These are phyloP conservation scores for Panicum miliaceum DNA, from an alignment of 176 grass and related monocot genomes.

Conservation along the genomic window DNA sequence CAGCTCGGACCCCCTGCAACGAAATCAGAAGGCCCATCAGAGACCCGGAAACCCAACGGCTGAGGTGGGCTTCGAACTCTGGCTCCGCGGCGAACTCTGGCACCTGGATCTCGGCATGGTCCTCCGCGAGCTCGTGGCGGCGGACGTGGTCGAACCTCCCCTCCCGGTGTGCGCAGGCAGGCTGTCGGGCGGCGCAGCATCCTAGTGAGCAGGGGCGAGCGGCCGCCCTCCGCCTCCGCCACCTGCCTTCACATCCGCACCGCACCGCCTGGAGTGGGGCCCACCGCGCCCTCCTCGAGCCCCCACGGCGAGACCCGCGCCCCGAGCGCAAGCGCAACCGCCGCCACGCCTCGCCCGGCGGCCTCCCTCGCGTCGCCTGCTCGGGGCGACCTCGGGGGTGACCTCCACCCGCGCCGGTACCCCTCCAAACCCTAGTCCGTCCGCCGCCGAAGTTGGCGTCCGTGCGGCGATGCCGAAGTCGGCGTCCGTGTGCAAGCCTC, in stretches of 20 bases:
- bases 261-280: background rate
- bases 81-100: background rate
- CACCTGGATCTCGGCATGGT: constrained; percentile 72
- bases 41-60: background rate
- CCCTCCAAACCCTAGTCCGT: too few species aligned
- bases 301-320: background rate
- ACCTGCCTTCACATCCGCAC: background rate
- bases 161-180: background rate
- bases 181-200: background rate
- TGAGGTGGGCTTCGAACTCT: background rate
- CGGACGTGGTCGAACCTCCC: background rate
- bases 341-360: background rate
- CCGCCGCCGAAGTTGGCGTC: too few species aligned
- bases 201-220: constrained; percentile 6
- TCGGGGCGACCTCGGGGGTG: too few species aligned
- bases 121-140: background rate
- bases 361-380: too few species aligned
- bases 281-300: background rate
- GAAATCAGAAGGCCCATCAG: background rate
- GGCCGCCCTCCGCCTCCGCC: too few species aligned
- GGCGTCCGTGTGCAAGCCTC: too few species aligned
- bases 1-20: constrained; percentile 70
- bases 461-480: too few species aligned
- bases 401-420: too few species aligned
- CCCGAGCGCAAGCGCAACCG: constrained; percentile 6